phyloP scores from a whole-genome alignment of 371 early-diverging fungal genomes.

The Lichtheimia corymbifera region DNA sequence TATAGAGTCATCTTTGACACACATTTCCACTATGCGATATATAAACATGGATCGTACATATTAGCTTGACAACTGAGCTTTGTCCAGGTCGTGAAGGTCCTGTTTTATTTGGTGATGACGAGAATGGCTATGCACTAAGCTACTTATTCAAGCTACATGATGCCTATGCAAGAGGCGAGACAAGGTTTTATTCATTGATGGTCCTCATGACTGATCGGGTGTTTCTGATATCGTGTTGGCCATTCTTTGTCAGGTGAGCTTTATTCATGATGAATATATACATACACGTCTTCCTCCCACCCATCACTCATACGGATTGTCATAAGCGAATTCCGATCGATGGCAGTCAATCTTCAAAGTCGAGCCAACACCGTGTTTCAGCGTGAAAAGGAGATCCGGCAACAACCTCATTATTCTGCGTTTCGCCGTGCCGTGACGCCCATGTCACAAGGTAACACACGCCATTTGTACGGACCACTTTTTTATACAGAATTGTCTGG shows the following conservation, averaged over 20 bases:
- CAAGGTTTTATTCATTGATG: constrained; percentile 65
- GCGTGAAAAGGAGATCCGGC: constrained; percentile 35
- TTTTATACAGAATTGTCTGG: background rate
- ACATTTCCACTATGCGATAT: no score
- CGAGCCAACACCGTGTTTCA: constrained; percentile 55
- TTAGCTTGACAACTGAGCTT: constrained; percentile 70
- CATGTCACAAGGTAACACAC: constrained; percentile 45
- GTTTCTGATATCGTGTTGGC: constrained; percentile 72
- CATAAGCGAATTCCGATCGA: constrained; percentile 52
- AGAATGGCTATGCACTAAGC: constrained; percentile 70
- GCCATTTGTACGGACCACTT: background rate
- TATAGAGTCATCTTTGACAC: no score
- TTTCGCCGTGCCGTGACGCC: constrained; percentile 45
- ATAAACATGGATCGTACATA: background rate
- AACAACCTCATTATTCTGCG: constrained; percentile 41
- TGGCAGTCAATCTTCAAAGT: constrained; percentile 59
- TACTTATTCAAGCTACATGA: constrained; percentile 75
- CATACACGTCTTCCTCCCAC: no score
- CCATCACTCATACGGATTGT: no score
- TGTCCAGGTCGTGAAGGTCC: constrained; percentile 75
- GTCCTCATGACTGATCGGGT: constrained; percentile 73
- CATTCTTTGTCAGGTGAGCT: constrained; percentile 64
- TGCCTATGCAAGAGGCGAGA: constrained; percentile 69
- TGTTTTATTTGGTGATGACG: constrained; percentile 74
- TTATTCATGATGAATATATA: background rate